A percentile compares a stretch with the other conserved stretches of the same genome.
Evolutionary conservation across 108 stramenopile genomes (phyloP).

Genomic region (Chaetoceros muelleri): DNA sequence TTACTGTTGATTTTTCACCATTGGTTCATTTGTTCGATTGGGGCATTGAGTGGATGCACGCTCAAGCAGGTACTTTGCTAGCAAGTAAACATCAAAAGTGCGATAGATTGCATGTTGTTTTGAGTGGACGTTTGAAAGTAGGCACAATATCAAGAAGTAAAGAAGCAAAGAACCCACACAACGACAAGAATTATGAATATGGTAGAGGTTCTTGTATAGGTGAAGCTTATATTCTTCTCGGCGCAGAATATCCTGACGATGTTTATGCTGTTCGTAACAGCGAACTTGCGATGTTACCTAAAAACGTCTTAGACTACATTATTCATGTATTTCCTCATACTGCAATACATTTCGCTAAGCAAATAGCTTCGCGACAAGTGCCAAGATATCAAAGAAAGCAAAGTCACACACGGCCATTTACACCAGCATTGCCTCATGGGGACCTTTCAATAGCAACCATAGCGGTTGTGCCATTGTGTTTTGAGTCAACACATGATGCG

Average conservation of each 20-base stretch:
- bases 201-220: conserved; percentile 39
- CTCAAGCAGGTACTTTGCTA: conserved; percentile 31
- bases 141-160: neutral
- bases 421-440: conserved; percentile 26
- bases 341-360: conserved; percentile 32
- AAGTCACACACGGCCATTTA: neutral
- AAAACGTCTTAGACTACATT: conserved; percentile 20
- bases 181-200: conserved; percentile 16
- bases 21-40: conserved; percentile 31
- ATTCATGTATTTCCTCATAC: conserved; percentile 25
- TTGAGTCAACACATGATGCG: conserved; percentile 13
- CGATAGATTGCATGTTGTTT: conserved; percentile 34
- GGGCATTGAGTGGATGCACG: conserved; percentile 32
- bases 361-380: conserved; percentile 14
- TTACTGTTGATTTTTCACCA: conserved; percentile 18
- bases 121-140: conserved; percentile 36
- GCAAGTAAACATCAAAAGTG: conserved; percentile 18
- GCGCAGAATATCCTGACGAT: conserved; percentile 18
- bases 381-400: conserved; percentile 1
- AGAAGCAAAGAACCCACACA: neutral
- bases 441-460: conserved; percentile 34
- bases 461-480: conserved; percentile 34
- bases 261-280: conserved; percentile 33
- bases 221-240: conserved; percentile 21
- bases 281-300: conserved; percentile 34